Percentiles rank a stretch among this genome's conserved stretches.
phyloP scores from a whole-genome alignment of 179 eudicot species.

The Silene vulgaris region DNA sequence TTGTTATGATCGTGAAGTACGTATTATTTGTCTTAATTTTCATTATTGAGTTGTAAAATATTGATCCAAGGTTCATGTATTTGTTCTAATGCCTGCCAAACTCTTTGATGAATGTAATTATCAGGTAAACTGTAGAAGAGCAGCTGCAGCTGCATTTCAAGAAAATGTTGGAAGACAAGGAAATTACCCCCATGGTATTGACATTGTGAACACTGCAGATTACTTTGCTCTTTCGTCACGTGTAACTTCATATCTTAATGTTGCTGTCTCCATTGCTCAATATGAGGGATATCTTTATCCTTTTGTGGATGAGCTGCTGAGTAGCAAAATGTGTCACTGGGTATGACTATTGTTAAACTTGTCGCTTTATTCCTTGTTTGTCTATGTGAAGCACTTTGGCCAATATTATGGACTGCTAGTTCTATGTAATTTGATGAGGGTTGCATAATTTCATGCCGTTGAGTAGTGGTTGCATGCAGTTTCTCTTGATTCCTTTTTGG shows the following conservation, averaged over 20 bases:
- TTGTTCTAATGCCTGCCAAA: conserved; percentile 16
- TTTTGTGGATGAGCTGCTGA: conserved; percentile 77
- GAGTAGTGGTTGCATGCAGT: neutral
- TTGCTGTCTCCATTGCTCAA: conserved; percentile 78
- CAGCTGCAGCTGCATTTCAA: conserved; percentile 99
- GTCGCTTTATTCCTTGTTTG: conserved; percentile 16
- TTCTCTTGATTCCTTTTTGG: neutral
- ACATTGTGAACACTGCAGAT: conserved; percentile 91
- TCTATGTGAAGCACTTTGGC: conserved; percentile 4
- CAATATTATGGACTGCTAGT: conserved; percentile 5
- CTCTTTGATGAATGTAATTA: conserved; percentile 21
- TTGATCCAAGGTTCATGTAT: conserved; percentile 12
- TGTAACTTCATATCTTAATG: conserved; percentile 70
- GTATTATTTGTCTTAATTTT: conserved; percentile 10
- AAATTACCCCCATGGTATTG: conserved; percentile 90
- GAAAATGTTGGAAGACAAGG: conserved; percentile 99
- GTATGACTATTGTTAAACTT: conserved; percentile 47
- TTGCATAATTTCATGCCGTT: neutral
- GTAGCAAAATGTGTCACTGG: conserved; percentile 93
- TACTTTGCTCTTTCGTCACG: conserved; percentile 91
- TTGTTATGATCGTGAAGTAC: conserved; percentile 98
- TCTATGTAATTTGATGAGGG: neutral
- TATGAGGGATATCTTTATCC: conserved; percentile 82
- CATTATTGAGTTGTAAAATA: conserved; percentile 21
- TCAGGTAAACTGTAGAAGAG: conserved; percentile 98